Evolutionary conservation across 495 filamentous ascomycete genomes (phyloP).

Genomic region (Chlorociboria aeruginascens): DNA sequence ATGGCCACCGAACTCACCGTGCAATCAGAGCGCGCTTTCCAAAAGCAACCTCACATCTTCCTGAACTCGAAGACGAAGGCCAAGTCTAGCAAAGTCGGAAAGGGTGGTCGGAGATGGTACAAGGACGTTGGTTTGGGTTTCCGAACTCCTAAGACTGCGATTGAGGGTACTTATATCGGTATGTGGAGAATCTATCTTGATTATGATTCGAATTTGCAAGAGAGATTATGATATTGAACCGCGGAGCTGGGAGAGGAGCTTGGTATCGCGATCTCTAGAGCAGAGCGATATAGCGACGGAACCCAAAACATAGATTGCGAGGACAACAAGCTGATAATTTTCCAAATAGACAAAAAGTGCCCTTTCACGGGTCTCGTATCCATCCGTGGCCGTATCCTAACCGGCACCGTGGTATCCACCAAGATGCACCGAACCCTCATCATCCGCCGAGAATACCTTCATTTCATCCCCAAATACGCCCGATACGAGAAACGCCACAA

Average conservation of each 20-base stretch:
- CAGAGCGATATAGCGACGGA: neutral
- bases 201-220: neutral
- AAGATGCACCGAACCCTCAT: conserved; percentile 99
- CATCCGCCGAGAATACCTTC: conserved; percentile 99
- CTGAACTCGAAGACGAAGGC: conserved; percentile 76
- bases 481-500: conserved; percentile 99
- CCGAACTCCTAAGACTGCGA: conserved; percentile 92
- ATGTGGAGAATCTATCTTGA: conserved; percentile 33
- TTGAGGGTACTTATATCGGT: conserved; percentile 99
- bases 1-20: conserved; percentile 98
- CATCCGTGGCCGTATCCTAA: conserved; percentile 99
- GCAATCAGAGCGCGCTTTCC: conserved; percentile 95
- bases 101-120: conserved; percentile 91
- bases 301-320: neutral
- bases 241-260: neutral
- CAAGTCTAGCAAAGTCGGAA: conserved; percentile 74
- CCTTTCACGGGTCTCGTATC: conserved; percentile 96
- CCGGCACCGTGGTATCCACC: conserved; percentile 95
- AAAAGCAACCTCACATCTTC: conserved; percentile 99
- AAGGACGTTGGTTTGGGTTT: conserved; percentile 99
- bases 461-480: conserved; percentile 97
- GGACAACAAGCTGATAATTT: conserved; percentile 17
- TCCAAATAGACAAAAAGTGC: conserved; percentile 92
- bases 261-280: neutral
- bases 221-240: neutral